These are phyloP conservation scores for Trifolium pratense DNA, from an alignment of 306 rosid genomes.

Conservation along the genomic window DNA sequence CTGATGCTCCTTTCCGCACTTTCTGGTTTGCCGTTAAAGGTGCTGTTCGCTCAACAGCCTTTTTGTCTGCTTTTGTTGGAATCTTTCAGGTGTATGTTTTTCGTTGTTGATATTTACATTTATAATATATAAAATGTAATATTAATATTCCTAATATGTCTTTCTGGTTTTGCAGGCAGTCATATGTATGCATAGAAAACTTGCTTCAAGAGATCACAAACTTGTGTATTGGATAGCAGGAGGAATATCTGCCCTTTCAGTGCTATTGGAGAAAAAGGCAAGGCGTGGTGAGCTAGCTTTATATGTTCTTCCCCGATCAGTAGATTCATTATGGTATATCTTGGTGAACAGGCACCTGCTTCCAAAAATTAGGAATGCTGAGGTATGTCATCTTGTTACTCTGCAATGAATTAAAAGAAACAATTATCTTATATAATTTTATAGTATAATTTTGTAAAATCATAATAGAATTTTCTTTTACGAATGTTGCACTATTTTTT, in stretches of 20 bases:
- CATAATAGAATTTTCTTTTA: too few relatives aligned
- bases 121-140: conserved; percentile 30
- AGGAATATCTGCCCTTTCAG: conserved; percentile 83
- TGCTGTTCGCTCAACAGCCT: conserved; percentile 82
- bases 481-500: too few relatives aligned
- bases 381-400: conserved; percentile 57
- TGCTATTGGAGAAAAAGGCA: conserved; percentile 83
- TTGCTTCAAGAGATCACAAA: conserved; percentile 88
- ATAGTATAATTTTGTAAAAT: not conserved
- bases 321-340: conserved; percentile 91
- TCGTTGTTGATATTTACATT: conserved; percentile 17
- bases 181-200: conserved; percentile 86
- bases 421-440: conserved; percentile 20
- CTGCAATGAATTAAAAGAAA: conserved; percentile 1
- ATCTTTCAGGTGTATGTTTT: conserved; percentile 74
- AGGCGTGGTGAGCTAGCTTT: conserved; percentile 96
- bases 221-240: conserved; percentile 92
- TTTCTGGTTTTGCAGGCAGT: conserved; percentile 66
- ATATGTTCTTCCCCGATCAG: conserved; percentile 97
- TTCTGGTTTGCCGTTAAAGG: conserved; percentile 78
- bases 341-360: conserved; percentile 87
- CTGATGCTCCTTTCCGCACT: conserved; percentile 79
- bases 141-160: conserved; percentile 36
- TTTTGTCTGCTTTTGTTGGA: conserved; percentile 94
- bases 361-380: conserved; percentile 85